Evolutionary conservation across 352 stramenopile species (phyloP), one percentile per base, ranked within the genome.

Genomic region (Phytophthora palmivora): DNA sequence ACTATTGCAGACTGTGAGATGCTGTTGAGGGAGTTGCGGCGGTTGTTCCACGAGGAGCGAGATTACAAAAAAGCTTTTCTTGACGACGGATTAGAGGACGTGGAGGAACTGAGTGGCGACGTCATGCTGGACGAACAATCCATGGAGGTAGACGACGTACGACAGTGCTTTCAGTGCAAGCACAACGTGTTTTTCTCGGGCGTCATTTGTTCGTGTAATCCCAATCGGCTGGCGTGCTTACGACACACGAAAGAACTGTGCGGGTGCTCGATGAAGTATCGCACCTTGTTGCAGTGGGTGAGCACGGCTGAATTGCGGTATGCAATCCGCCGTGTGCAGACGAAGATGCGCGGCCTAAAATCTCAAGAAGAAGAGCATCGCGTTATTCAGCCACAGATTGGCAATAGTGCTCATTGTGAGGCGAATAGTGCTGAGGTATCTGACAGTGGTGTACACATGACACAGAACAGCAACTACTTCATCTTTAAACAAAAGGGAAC

Each of bases 161-260:
- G 83, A 2, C 79, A 88, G 54, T 91, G 82, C 63, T 92, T 81
- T 34, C 28, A 57, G 8, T 94, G 84, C 69, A 87, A 78, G 32
- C 82, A 94, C 66, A 90, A 87, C 53, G 72, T 94, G 6, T 94
- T 92, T 58, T 94, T 94, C 56, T 94, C 84, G 3, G 82, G 82
- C 6, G 76, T 94, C 8, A 88, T 84, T 3, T 94, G 84, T 50
- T 67, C 71, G 0, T 94, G 84, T 56, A 81, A 79, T 47, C 71
- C 82, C 1, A 76, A 60, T 41, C 77, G 77, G 2, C 47, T 94
- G 12, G 76, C 84, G 30, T 94, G 84, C 50, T 52, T 91, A 19
- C 79, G 82, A 28, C 84, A 94, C 45, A 67, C 70, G 2, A 83
- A 84, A 45, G 41, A 64, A n/a, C 81, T 94, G 77, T 94, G 84